Evolutionary conservation across 352 stramenopile genomes (phyloP), one percentile per base, ranked within the genome.

Genomic region (Pythium utonaiense): DNA sequence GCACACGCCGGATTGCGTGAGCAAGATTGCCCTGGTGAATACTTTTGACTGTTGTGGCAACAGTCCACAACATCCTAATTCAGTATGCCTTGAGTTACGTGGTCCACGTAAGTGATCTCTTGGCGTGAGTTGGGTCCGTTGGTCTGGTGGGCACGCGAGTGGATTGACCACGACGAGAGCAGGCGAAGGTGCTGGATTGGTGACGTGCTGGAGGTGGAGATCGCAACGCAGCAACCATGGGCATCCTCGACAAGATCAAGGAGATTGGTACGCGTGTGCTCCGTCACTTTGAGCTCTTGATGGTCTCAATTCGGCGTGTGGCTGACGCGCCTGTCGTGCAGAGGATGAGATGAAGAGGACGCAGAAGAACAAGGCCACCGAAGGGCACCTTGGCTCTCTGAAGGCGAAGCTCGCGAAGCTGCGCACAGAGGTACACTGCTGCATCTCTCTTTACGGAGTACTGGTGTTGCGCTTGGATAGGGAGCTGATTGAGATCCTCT

Each of bases 381-480:
- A 95, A 65, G 71, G 75, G 6, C 88, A 96, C 68, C 78, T 98
- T 27, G 95, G 96, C 9, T 83, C 88, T 44, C 75, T 99, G 28
- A 99, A 99, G 75, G 98, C 98, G 33, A 99, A 99, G 80, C 80
- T 99, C 31, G 97, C 97, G 33, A 99, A 99, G 77, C 75, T 99
- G 30, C 95, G 97, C 48, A 97, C 92, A n/a, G 96, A 99, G 74
- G 80, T 94, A 44, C 27, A 33, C 22, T 14, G 2, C 16, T 4
- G n/a, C 44, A 33, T 3, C 12, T 50, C 10, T 52, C 38, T 50
- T 45, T 17, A 36, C 14, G 16, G n/a, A 31, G 36, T 36, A 16
- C 33, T 13, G 13, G 5, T 50, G 21, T 8, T 22, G 24, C 6
- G 9, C 21, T 16, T 53, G 31, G 5, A 24, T n/a, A 3, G 6